phyloP scores from a whole-genome alignment of 1,284 basidiomycete genomes.

The Cryptococcus deneoformans region DNA sequence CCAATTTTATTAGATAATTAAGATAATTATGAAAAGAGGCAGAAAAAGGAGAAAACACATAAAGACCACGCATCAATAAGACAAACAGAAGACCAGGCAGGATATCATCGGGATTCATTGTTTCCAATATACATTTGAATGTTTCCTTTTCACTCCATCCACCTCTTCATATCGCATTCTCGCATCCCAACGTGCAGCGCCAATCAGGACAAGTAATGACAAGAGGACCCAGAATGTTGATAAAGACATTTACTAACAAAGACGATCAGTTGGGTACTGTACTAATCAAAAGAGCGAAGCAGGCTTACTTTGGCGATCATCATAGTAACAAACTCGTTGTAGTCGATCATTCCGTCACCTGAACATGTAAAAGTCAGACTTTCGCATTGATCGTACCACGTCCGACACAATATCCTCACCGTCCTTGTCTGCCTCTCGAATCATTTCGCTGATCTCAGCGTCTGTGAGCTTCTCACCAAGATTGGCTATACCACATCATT shows the following conservation, averaged over 20 bases:
- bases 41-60: too few relatives aligned
- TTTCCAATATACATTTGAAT: background rate
- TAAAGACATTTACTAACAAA: background rate
- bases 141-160: background rate
- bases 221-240: background rate
- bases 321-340: constrained; percentile 57
- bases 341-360: constrained; percentile 50
- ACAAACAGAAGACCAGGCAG: too few relatives aligned
- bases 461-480: constrained; percentile 90
- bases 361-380: background rate
- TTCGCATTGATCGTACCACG: background rate
- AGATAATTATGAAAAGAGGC: background rate
- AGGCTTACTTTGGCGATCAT: constrained; percentile 46
- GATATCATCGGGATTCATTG: background rate
- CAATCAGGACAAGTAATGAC: background rate
- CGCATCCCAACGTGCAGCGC: background rate
- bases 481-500: constrained; percentile 39
- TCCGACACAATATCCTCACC: constrained; percentile 44
- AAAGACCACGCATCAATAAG: too few relatives aligned
- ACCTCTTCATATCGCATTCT: background rate
- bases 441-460: constrained; percentile 96
- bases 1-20: background rate
- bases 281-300: background rate
- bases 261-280: background rate
- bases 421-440: constrained; percentile 94